Base-by-base conservation (phyloP, 148 eudicot species). In the Dianthus caryophyllus region DNA sequence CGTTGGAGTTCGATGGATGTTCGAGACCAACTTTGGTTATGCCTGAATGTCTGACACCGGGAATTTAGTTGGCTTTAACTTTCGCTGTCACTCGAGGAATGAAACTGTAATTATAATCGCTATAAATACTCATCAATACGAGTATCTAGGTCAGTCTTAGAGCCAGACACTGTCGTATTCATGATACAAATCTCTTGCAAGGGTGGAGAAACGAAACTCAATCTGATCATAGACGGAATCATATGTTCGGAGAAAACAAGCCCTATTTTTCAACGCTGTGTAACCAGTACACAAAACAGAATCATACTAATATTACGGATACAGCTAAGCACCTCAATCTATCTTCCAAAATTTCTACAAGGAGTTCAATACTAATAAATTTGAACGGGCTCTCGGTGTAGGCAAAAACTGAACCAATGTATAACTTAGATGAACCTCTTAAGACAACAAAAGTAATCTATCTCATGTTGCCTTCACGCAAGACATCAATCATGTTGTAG, bases 401-500 rank as follows among this genome's bases (percentile, higher is more conserved):
- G 17, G n/a, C 61, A 57, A 56, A n/a, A 57, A 30, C 61, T 30
- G 39, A 15, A 56, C 14, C 61, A 11, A 4, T 56, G 30, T 21
- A 21, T 52, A 22, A 25, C 57, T 21, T 2, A 52, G 27, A 21
- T 52, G 57, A 56, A 56, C 26, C 17, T 56, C 1, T 14, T 27
- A 18, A 22, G 14, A 54, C 59, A 15, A 56, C 61, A 4, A 3
- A 57, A 57, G 29, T 15, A 56, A 56, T 30, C 61, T 57, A 57
- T 57, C 61, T 39, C 61, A 57, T 57, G 61, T 57, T 57, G 4
- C 61, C 61, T 57, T 57, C 61, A 29, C 61, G 61, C 39, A 57
- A 57, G 22, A 57, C 41, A 17, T 85, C 90, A 26, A 85, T 85
- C 90, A 85, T 85, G 47, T 85, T 62, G 82, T 81, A 85, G 70